A percentile compares a stretch with the other conserved stretches of the same genome.
Evolutionary conservation across 1,284 basidiomycete genomes (phyloP).

Genomic region (Ganoderma sp.): DNA sequence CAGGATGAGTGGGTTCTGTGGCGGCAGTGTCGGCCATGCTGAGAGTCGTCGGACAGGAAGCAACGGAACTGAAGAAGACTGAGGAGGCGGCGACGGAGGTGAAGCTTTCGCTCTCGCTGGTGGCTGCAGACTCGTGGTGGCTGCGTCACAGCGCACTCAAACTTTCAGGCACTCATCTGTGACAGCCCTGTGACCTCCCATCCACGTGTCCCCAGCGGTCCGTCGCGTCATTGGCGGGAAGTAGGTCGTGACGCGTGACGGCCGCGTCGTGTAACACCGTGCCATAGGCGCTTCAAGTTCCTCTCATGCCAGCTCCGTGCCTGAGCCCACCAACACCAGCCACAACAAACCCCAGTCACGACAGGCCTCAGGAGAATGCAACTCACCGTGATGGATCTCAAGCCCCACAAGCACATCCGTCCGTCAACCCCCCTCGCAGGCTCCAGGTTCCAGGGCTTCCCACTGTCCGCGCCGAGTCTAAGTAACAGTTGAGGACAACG

Average conservation of each 20-base stretch:
- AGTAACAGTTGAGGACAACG: background rate
- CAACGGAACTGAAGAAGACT: background rate
- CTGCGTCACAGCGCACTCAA: background rate
- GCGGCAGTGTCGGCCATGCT: constrained; percentile 43
- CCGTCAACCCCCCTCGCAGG: too few relatives aligned
- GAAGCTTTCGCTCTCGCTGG: background rate
- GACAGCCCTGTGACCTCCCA: background rate
- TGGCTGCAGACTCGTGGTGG: background rate
- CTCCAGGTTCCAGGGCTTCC: too few relatives aligned
- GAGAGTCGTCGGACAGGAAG: background rate
- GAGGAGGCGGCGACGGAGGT: background rate
- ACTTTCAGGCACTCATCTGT: background rate
- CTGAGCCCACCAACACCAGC: too few relatives aligned
- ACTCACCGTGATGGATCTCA: too few relatives aligned
- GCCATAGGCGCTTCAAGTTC: too few relatives aligned
- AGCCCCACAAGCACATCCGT: too few relatives aligned
- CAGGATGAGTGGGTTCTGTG: constrained; percentile 38
- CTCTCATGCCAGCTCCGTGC: too few relatives aligned
- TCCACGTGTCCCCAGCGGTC: background rate
- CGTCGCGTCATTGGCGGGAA: background rate
- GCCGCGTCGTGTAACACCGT: background rate
- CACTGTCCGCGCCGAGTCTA: too few relatives aligned
- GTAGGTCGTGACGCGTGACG: background rate
- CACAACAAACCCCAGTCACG: too few relatives aligned
- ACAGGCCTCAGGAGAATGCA: too few relatives aligned